phyloP scores from a whole-genome alignment of 352 stramenopile species.

The Nothophytophthora sp. region DNA sequence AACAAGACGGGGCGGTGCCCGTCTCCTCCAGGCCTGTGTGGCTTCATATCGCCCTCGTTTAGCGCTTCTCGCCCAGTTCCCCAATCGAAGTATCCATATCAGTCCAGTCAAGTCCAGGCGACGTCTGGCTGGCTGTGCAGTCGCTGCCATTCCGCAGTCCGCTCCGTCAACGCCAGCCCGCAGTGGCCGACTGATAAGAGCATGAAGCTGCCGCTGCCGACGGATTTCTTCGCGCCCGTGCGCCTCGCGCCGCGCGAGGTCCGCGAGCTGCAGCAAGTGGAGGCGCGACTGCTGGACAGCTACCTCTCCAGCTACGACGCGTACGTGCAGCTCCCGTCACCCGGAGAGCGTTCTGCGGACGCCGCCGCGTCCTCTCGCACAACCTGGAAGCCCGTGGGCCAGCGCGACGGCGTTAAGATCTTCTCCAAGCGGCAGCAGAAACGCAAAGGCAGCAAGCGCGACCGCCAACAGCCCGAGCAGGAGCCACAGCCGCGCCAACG shows the following conservation, averaged over 20 bases:
- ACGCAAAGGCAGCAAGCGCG: conserved; percentile 18
- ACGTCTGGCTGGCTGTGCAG: too few relatives aligned
- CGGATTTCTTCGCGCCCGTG: conserved; percentile 55
- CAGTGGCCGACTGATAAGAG: not conserved
- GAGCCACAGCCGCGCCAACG: not conserved
- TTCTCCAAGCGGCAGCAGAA: conserved; percentile 33
- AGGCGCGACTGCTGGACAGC: conserved; percentile 43
- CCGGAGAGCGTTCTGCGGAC: conserved; percentile 3
- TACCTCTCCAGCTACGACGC: conserved; percentile 62
- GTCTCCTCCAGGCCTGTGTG: not conserved
- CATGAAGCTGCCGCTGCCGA: conserved; percentile 49
- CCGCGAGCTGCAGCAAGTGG: conserved; percentile 44
- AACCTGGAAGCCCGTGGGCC: conserved; percentile 49
- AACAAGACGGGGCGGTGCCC: not conserved
- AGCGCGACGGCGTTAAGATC: conserved; percentile 50
- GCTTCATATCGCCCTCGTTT: too few relatives aligned
- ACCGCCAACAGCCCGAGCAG: not conserved
- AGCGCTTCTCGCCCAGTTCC: too few relatives aligned
- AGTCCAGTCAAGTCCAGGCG: too few relatives aligned
- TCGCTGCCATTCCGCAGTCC: too few relatives aligned
- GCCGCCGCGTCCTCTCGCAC: conserved; percentile 3
- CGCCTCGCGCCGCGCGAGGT: conserved; percentile 37
- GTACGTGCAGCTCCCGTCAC: conserved; percentile 12
- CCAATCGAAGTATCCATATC: too few relatives aligned
- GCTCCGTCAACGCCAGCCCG: not conserved